Evolutionary conservation across 129 eudicot genomes (phyloP), one percentile per base, ranked within the genome.

Genomic region (Apium graveolens): DNA sequence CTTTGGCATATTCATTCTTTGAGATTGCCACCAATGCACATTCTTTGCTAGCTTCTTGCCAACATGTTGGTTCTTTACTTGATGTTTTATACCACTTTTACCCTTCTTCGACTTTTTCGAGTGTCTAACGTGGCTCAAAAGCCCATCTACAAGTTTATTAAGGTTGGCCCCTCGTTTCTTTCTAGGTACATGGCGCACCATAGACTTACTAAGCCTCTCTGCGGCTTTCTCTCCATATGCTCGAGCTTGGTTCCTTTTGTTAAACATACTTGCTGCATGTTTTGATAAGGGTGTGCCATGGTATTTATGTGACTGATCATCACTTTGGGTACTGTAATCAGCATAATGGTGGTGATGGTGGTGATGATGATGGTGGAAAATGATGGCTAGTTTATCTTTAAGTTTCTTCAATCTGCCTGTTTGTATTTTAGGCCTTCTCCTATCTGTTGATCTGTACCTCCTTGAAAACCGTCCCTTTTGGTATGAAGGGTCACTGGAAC

Each of bases 311-410:
- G 13, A 57, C 5, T 41, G 51, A 13, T 11, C 78, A 35, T 45
- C 68, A 31, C 70, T 72, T 0, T 75, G 77, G 79, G 70, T 78
- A 45, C 42, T 78, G 9, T 79, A 77, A 27, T 63, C 57, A 51
- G 7, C 38, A 11, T 76, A 57, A n/a, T 81, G 89, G 81, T 86
- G 89, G 78, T 86, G 96, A 43, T 93, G 97, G 77, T 90, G 91
- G 76, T 89, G 97, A 31, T 87, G 95, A 35, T 90, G 96, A 71
- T 90, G 93, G 82, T 87, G 94, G 81, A 90, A 89, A 63, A 93
- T 82, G 81, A 86, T 70, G 42, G 90, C 90, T 29, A 93, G 81
- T 76, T 82, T 89, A 79, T 89, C 91, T 83, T 88, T 87, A 60
- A 93, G 79, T 78, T 85, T 89, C 70, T 48, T 83, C 37, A 85